Base-by-base conservation (phyloP, 2,329 filamentous ascomycete species). In the Malbranchea zuffiana region DNA sequence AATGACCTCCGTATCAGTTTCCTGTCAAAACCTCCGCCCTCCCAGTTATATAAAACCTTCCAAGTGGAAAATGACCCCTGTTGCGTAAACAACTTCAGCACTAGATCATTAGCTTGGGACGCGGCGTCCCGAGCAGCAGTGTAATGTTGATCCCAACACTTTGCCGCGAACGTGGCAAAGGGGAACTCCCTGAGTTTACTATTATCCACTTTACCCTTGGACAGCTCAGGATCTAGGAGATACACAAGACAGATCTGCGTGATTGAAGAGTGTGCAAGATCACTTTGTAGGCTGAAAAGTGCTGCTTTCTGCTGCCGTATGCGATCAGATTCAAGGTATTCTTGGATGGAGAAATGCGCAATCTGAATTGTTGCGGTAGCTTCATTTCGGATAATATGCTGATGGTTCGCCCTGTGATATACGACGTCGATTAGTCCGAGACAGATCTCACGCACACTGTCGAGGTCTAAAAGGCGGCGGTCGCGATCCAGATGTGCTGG, bases 271-370 rank as follows among this genome's bases (percentile, higher is more conserved):
- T 41, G 27, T 3, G 32, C 25, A 6, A 19, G 12, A 3, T 8
- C 19, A 21, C 21, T 13, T 28, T 41, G 5, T 13, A 41, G 11
- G 2, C 20, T 15, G 16, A 36, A 41, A 7, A 6, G 19, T 10
- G 23, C 21, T 18, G 21, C 16, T 13, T 29, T 37, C 18, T 23
- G 21, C 7, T 20, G 20, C 11, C 16, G 20, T 6, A 41, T 53
- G 3, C 50, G 47, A 18, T 50, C 46, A 4, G 50, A 56, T 29
- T 46, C 23, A 10, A 59, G 45, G 35, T 59, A 57, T 37, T 57
- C 52, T 32, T 55, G 47, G 0, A 57, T 49, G 2, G 55, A 57
- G 35, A 53, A 57, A 39, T 57, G 53, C 3, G 51, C 51, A 26
- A 58, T 50, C 11, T 45, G 49, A 18, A 50, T 39, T 6, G 25